Conservation (phyloP, 2,329 filamentous ascomycete genomes). For the Cercospora sp. region DNA sequence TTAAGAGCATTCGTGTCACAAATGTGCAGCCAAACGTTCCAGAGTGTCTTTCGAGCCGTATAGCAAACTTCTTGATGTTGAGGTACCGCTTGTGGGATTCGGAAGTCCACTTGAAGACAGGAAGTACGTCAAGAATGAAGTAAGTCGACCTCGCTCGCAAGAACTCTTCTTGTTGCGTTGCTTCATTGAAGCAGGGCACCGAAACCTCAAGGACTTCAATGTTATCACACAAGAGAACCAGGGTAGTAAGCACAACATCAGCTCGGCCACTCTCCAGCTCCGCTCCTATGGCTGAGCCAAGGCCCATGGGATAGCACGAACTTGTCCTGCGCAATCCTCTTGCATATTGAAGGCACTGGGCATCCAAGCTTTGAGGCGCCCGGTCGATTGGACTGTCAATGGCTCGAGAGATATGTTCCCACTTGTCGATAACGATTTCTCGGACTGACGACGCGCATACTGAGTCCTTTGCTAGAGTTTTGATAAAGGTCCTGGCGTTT, state of each 20-base stretch:
- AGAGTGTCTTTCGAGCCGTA: constrained; percentile 16
- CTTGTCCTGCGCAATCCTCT: constrained; percentile 3
- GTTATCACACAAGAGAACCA: constrained; percentile 15
- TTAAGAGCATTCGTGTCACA: constrained; percentile 10
- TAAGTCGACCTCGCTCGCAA: background rate
- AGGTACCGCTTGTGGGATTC: constrained; percentile 12
- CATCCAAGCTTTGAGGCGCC: constrained; percentile 12
- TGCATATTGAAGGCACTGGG: constrained; percentile 16
- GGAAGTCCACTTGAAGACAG: constrained; percentile 1
- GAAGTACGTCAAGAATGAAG: constrained; percentile 13
- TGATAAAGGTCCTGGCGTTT: constrained; percentile 16
- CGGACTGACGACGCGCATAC: constrained; percentile 6
- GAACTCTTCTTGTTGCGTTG: constrained; percentile 7
- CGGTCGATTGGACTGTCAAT: constrained; percentile 11
- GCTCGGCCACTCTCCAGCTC: constrained; percentile 18
- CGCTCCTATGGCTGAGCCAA: constrained; percentile 15
- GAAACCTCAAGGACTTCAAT: constrained; percentile 16
- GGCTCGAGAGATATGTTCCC: constrained; percentile 11
- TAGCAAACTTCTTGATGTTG: constrained; percentile 6
- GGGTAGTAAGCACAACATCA: constrained; percentile 16
- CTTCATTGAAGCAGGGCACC: constrained; percentile 6
- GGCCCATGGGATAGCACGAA: constrained; percentile 17
- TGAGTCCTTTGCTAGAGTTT: constrained; percentile 8
- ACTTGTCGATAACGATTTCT: constrained; percentile 18
- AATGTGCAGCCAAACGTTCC: constrained; percentile 14